A percentile compares a stretch with the other conserved stretches of the same genome.
phyloP scores from a whole-genome alignment of 208 protist species.

The Wallacemonas sp. region DNA sequence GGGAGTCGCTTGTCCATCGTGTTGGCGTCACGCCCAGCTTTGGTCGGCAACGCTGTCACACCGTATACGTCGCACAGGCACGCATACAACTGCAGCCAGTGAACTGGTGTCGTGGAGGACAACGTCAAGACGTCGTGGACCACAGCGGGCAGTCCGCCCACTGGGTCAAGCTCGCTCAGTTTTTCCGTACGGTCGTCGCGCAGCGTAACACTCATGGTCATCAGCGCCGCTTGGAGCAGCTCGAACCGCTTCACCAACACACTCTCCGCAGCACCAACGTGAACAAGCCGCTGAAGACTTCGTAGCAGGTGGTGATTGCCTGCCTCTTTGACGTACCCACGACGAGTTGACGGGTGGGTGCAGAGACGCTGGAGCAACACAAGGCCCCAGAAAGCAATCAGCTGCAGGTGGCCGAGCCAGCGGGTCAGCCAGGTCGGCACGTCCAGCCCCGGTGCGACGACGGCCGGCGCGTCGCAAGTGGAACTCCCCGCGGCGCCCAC shows the following conservation, averaged over 20 bases:
- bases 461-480: too few species aligned
- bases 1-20: constrained; percentile 34
- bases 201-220: constrained; percentile 26
- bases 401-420: constrained; percentile 31
- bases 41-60: constrained; percentile 33
- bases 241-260: constrained; percentile 9
- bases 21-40: constrained; percentile 9
- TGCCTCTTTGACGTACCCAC: not conserved
- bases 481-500: too few species aligned
- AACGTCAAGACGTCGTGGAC: constrained; percentile 41
- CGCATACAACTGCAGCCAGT: constrained; percentile 62
- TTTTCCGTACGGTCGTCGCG: constrained; percentile 3
- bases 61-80: constrained; percentile 56
- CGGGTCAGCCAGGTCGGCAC: constrained; percentile 28
- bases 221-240: constrained; percentile 33
- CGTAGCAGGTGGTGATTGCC: not conserved
- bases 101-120: constrained; percentile 23
- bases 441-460: constrained; percentile 1
- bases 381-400: constrained; percentile 41
- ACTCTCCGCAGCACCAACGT: not conserved
- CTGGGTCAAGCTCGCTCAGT: constrained; percentile 24
- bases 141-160: constrained; percentile 36
- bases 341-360: not conserved
- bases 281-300: constrained; percentile 6
- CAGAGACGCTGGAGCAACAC: constrained; percentile 34